Base-by-base conservation (phyloP, 164 flowering plant genomes). In the Vitis rotundifolia region DNA sequence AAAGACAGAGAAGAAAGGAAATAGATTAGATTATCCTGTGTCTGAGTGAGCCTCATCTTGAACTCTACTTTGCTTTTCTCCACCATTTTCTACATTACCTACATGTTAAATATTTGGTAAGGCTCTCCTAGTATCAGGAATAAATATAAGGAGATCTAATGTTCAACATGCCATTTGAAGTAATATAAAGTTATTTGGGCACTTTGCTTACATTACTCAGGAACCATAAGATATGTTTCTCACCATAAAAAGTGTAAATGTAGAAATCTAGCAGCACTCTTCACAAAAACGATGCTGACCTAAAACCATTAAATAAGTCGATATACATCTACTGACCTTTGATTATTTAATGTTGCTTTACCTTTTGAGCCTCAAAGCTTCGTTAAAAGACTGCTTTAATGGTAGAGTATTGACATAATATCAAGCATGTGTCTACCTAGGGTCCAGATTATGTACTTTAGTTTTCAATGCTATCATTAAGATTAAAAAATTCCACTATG, bases 41-140 rank as follows among this genome's bases (percentile, higher is more conserved):
- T 66, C n/a, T 70, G 56, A 75, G 61, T 76, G 80, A 68, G 71
- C 77, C 56, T 77, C 82, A 79, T 81, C 83, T 73, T 81, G 69
- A 76, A 79, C 79, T 76, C 72, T 69, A 79, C 72, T 54, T 26
- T 63, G 73, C 80, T 74, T 76, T 72, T 66, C 72, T 76, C 79
- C 81, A 72, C 68, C 79, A 66, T 72, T 65, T 67, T 78, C 79
- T 79, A 85, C 84, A 72, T 76, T 83, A 79, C 85, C 83, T 81
- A 79, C 86, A 77, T 49, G 66, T 74, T 57, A 69, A 81, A 79
- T 59, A 62, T 54, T 67, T 54, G 55, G 66, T 66, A 57, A 65
- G 71, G 49, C 52, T 56, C 64, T 62, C 49, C 49, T 29, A 68
- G 50, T 47, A 5, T 56, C 49, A 15, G 26, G 51, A 56, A 61